phyloP scores from a whole-genome alignment of 192 early-diverging fungal genomes.

The Coemansia nantahalensis region DNA sequence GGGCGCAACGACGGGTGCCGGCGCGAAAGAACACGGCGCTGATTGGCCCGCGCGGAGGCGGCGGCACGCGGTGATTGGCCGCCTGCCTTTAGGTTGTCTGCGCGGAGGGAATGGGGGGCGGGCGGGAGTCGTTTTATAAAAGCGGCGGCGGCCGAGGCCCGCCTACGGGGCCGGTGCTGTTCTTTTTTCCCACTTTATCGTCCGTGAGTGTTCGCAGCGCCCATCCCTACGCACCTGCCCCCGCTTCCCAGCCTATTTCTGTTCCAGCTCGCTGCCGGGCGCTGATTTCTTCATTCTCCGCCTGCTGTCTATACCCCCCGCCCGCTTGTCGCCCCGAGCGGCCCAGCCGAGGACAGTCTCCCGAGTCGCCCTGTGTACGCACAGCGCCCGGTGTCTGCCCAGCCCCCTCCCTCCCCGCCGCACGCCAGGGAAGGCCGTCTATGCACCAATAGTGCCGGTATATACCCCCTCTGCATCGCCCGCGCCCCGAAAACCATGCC shows the following conservation, averaged over 20 bases:
- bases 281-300: too few relatives aligned
- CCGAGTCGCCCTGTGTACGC: too few relatives aligned
- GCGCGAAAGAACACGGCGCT: constrained; percentile 27
- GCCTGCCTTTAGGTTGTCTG: constrained; percentile 13
- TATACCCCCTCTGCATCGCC: neutral
- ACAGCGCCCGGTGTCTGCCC: too few relatives aligned
- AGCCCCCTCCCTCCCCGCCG: too few relatives aligned
- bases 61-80: constrained; percentile 18
- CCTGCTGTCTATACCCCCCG: too few relatives aligned
- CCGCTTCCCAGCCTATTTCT: too few relatives aligned
- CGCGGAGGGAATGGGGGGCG: constrained; percentile 19
- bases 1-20: constrained; percentile 28
- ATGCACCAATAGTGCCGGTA: too few relatives aligned
- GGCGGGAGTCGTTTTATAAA: constrained; percentile 17
- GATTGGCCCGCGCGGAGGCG: constrained; percentile 17
- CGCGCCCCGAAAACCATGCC: constrained; percentile 11
- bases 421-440: too few relatives aligned
- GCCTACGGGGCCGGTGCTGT: neutral
- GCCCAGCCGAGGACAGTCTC: too few relatives aligned
- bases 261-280: too few relatives aligned
- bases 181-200: constrained; percentile 16
- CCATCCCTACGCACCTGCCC: too few relatives aligned
- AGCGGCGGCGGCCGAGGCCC: constrained; percentile 1
- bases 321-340: too few relatives aligned
- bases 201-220: neutral